Evolutionary conservation across 1,284 basidiomycete genomes (phyloP).

Genomic region (Cutaneotrichosporon mucoides): DNA sequence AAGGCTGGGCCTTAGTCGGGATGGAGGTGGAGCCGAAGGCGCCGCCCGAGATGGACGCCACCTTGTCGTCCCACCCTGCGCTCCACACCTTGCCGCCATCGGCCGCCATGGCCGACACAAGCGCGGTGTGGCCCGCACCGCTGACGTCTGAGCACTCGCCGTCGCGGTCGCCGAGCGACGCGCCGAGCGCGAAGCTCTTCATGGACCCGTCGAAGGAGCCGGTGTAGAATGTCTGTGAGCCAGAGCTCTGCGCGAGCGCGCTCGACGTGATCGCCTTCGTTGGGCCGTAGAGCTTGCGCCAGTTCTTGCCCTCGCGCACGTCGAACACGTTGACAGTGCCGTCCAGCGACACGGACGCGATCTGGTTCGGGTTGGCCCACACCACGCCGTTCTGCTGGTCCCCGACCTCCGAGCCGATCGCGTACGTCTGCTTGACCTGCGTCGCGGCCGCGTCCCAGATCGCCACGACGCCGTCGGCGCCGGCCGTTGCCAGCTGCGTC

Average conservation of each 20-base stretch:
- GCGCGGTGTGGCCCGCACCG: constrained; percentile 67
- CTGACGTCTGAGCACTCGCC: constrained; percentile 55
- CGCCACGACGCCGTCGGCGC: constrained; percentile 83
- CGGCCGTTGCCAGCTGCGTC: constrained; percentile 70
- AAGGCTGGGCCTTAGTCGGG: constrained; percentile 64
- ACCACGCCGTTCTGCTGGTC: constrained; percentile 84
- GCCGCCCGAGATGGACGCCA: constrained; percentile 55
- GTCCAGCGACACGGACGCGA: constrained; percentile 79
- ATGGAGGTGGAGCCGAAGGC: constrained; percentile 53
- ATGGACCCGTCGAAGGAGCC: constrained; percentile 81
- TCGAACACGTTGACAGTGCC: constrained; percentile 85
- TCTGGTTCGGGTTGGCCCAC: constrained; percentile 66
- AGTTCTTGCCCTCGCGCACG: constrained; percentile 60
- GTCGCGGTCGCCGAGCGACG: constrained; percentile 20
- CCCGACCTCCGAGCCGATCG: constrained; percentile 63
- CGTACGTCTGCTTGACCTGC: constrained; percentile 65
- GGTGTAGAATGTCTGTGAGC: constrained; percentile 63
- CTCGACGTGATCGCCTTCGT: constrained; percentile 74
- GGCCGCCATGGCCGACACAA: constrained; percentile 61
- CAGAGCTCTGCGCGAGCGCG: constrained; percentile 46
- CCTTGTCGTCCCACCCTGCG: constrained; percentile 72
- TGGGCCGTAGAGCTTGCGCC: constrained; percentile 64
- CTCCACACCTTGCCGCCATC: constrained; percentile 59
- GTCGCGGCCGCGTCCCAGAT: constrained; percentile 77
- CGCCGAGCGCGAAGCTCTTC: constrained; percentile 55